Evolutionary conservation across 2,329 filamentous ascomycete genomes (phyloP).

Genomic region (Colletotrichum sp.): DNA sequence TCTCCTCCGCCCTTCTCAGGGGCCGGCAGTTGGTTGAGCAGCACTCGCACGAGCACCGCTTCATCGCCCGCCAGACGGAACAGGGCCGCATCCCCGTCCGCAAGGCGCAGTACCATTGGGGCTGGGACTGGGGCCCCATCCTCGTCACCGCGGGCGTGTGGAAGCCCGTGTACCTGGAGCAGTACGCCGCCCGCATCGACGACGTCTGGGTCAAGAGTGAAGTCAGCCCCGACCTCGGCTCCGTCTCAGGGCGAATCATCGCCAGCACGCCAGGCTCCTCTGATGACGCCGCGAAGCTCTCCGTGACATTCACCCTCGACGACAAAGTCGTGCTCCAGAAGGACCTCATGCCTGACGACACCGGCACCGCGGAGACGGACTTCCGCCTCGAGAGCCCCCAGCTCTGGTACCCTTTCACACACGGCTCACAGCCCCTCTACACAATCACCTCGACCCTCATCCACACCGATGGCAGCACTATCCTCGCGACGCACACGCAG

Average conservation of each 20-base stretch:
- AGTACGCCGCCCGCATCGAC: constrained; percentile 61
- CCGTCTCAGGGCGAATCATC: constrained; percentile 39
- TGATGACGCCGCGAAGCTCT: constrained; percentile 22
- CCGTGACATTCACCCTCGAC: constrained; percentile 29
- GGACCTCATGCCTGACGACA: neutral
- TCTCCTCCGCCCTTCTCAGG: constrained; percentile 58
- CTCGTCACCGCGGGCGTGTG: constrained; percentile 69
- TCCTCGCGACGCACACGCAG: neutral
- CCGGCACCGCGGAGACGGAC: neutral
- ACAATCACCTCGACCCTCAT: constrained; percentile 6
- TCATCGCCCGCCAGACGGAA: constrained; percentile 55
- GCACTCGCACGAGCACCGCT: constrained; percentile 58
- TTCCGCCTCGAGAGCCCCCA: neutral
- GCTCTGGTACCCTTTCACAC: constrained; percentile 23
- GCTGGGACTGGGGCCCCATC: constrained; percentile 75
- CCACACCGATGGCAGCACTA: neutral
- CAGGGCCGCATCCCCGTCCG: constrained; percentile 40
- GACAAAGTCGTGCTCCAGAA: constrained; percentile 21
- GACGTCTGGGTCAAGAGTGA: constrained; percentile 57
- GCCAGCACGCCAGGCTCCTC: constrained; percentile 39
- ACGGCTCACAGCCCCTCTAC: constrained; percentile 19
- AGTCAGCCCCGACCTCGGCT: constrained; percentile 38
- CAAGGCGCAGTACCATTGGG: constrained; percentile 76
- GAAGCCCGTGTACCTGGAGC: constrained; percentile 70
- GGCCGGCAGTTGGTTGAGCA: constrained; percentile 56